These are phyloP conservation scores for Aspergillus felis DNA, from an alignment of 2,329 filamentous ascomycete species.

Conservation along the genomic window DNA sequence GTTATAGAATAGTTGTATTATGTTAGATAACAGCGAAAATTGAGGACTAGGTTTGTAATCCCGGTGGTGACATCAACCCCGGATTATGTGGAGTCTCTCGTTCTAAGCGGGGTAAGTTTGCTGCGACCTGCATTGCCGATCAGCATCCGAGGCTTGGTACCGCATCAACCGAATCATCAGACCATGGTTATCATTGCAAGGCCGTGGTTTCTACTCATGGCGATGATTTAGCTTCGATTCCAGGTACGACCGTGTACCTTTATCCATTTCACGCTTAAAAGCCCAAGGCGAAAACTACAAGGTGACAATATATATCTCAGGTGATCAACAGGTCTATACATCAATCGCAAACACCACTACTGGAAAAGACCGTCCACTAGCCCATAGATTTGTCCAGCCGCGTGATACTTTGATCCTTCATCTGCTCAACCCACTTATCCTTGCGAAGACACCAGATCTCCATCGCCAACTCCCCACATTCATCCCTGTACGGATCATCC, in stretches of 20 bases:
- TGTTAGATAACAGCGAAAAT: not conserved
- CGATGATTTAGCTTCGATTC: not conserved
- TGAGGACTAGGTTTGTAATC: not conserved
- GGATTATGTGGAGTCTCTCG: not conserved
- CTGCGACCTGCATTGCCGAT: not conserved
- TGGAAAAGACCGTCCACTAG: not conserved
- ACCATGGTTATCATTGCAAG: not conserved
- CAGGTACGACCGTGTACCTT: not conserved
- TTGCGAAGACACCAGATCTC: slow-evolving; percentile 21
- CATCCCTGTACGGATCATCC: slow-evolving; percentile 13
- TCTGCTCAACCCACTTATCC: slow-evolving; percentile 18
- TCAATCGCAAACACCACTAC: not conserved
- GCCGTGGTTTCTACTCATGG: not conserved
- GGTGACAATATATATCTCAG: not conserved
- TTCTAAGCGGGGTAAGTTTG: not conserved
- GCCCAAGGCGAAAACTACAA: not conserved
- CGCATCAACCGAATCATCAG: not conserved
- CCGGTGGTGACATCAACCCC: not conserved
- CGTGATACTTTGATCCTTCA: slow-evolving; percentile 6
- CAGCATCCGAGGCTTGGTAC: not conserved
- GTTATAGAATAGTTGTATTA: no score
- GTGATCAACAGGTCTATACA: not conserved
- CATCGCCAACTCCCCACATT: slow-evolving; percentile 8
- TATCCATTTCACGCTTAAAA: not conserved
- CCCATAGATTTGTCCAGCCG: slow-evolving; percentile 4